These are phyloP conservation scores for Solanum hybrid DNA, from an alignment of 305 asterid genomes.

Conservation along the genomic window DNA sequence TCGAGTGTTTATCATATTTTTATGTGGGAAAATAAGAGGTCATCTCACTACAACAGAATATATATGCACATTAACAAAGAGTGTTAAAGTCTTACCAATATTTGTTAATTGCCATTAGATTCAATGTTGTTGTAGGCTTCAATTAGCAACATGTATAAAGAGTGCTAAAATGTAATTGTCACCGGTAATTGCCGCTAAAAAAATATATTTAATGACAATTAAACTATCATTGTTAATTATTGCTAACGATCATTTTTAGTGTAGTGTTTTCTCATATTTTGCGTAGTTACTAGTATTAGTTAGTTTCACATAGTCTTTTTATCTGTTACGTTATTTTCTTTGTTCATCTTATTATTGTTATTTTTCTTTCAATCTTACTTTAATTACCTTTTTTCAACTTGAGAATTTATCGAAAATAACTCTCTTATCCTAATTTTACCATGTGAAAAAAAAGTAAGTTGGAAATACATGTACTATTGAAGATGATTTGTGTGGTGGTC, in stretches of 20 bases:
- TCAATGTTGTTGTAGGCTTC: too few species aligned
- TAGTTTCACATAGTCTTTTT: neutral
- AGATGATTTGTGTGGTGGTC: neutral
- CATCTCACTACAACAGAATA: neutral
- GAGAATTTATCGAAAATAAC: neutral
- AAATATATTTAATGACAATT: too few species aligned
- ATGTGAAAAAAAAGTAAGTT: neutral
- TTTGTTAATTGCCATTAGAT: too few species aligned
- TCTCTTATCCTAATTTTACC: neutral
- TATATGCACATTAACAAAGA: neutral
- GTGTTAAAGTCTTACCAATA: neutral
- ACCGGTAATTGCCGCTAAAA: too few species aligned
- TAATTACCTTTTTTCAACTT: neutral
- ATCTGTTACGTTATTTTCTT: neutral
- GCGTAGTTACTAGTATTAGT: neutral
- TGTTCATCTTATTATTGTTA: neutral
- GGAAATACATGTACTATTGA: neutral
- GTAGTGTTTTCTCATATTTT: neutral
- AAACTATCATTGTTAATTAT: too few species aligned
- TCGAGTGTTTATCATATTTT: neutral
- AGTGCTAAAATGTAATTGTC: too few species aligned
- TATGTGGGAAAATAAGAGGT: neutral
- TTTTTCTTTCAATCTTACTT: neutral
- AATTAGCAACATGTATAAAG: neutral
- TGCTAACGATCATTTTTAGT: too few species aligned